Evolutionary conservation across 192 early-diverging fungal species (phyloP).

Genomic region (Spizellomyces punctatus): DNA sequence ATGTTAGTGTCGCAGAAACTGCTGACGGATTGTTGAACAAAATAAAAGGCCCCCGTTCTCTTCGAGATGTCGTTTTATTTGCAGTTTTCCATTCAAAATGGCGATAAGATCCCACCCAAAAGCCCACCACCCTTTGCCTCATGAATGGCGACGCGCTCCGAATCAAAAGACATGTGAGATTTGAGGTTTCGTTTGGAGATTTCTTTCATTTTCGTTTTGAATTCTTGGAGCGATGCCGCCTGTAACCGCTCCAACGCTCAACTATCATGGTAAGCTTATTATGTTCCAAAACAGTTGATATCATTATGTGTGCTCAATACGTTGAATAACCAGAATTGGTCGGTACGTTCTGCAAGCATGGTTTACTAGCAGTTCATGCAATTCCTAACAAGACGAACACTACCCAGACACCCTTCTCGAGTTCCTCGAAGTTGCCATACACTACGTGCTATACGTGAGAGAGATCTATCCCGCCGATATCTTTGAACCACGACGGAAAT

Average conservation of each 20-base stretch:
- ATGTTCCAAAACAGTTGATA: not conserved
- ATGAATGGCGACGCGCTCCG: too few species aligned
- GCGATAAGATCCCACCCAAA: too few species aligned
- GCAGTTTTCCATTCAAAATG: too few species aligned
- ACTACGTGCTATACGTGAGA: constrained; percentile 43
- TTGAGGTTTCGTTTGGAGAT: too few species aligned
- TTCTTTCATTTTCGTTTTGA: too few species aligned
- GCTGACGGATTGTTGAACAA: too few species aligned
- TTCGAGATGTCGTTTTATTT: too few species aligned
- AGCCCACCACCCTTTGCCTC: too few species aligned
- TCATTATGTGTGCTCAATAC: not conserved
- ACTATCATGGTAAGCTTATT: not conserved
- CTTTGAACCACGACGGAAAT: constrained; percentile 35
- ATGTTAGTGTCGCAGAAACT: too few species aligned
- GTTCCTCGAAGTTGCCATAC: constrained; percentile 50
- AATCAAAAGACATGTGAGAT: too few species aligned
- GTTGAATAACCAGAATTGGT: not conserved
- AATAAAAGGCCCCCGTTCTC: too few species aligned
- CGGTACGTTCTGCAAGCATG: not conserved
- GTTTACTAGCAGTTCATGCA: not conserved
- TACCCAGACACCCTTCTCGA: constrained; percentile 39
- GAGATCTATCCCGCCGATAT: constrained; percentile 44
- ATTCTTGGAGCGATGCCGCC: too few species aligned
- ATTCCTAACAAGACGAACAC: not conserved
- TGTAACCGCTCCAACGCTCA: not conserved